Conservation (phyloP, 208 protist genomes). For the Novymonas esmeraldas region DNA sequence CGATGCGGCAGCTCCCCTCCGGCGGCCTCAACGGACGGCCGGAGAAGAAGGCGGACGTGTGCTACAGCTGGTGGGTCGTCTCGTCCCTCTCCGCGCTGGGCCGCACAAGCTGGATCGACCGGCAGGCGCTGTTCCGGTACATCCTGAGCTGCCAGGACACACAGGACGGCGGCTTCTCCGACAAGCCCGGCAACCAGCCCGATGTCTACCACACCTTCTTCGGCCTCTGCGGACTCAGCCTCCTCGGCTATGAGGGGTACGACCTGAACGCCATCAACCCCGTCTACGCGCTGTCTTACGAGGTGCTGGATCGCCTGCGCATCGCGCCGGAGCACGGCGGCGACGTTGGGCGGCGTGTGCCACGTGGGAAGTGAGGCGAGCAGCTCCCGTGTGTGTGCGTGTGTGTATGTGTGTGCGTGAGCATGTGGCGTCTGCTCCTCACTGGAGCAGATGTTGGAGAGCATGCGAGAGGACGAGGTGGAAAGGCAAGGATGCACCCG, state of each 20-base stretch:
- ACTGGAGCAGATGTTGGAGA: too few relatives aligned
- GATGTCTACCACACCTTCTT: conserved; percentile 99
- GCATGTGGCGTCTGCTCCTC: too few relatives aligned
- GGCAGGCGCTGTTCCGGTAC: conserved; percentile 89
- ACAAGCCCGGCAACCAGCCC: conserved; percentile 97
- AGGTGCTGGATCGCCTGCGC: conserved; percentile 64
- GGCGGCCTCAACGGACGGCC: conserved; percentile 99
- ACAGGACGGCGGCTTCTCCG: conserved; percentile 97
- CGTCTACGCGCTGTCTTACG: conserved; percentile 90
- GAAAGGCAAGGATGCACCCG: too few relatives aligned
- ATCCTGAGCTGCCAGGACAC: conserved; percentile 97
- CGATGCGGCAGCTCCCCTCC: conserved; percentile 96
- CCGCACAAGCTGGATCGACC: conserved; percentile 95
- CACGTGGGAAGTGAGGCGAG: not conserved
- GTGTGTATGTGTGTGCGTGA: too few relatives aligned
- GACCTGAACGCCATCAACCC: conserved; percentile 79
- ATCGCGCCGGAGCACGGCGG: conserved; percentile 62
- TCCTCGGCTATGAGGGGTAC: conserved; percentile 91
- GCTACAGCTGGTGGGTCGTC: conserved; percentile 99
- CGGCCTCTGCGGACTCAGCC: conserved; percentile 95
- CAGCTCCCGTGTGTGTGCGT: too few relatives aligned
- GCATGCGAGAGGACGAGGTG: too few relatives aligned
- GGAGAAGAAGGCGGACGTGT: conserved; percentile 99
- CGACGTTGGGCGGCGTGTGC: conserved; percentile 37
- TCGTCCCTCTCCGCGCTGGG: conserved; percentile 95